Base-by-base conservation (phyloP, 306 rosid species). In the Quercus robur region DNA sequence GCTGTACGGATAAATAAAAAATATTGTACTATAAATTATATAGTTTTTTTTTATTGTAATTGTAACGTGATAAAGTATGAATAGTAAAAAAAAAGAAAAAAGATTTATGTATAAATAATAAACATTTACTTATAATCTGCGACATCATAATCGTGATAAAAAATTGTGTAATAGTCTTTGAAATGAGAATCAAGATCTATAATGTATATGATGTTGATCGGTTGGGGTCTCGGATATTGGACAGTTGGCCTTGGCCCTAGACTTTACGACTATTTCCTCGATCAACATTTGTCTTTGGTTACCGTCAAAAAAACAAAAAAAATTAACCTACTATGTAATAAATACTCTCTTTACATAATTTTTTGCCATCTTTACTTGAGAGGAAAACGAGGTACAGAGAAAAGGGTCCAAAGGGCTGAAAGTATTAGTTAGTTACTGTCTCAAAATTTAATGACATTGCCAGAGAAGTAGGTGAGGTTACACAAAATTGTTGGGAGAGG, bases 381-480 rank as follows among this genome's bases (percentile, higher is more conserved):
- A 57, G 63, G 20, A 8, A 7, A n/a, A 26, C 4, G 30, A 44
- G 59, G 31, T 4, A 56, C 57, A 49, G 76, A 71, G 21, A 76
- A 41, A 4, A 75, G 82, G 75, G 0, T 69, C 79, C 23, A 49
- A 46, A 17, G 68, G n/a, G 68, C 58, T 56, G 75, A 78, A 74
- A 76, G 35, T 75, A 52, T 66, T 57, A 71, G 28, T 66, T 72
- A 83, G 64, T 56, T 78, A 72, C 81, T 81, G 86, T 74, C 70
- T 62, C 59, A 20, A 82, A 82, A 21, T 49, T 87, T 83, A 86
- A 87, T 84, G 84, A 73, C 11, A 0, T 28, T 54, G 41, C 8
- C 89, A 88, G 89, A 79, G 80, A 35, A 67, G 89, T 88, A 2
- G 94, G 73, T 90, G 86, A 74, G 71, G 58, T 17, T 79, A 61